Evolutionary conservation across 495 filamentous ascomycete genomes (phyloP).

Genomic region (Aspergillus saccharolyticus): DNA sequence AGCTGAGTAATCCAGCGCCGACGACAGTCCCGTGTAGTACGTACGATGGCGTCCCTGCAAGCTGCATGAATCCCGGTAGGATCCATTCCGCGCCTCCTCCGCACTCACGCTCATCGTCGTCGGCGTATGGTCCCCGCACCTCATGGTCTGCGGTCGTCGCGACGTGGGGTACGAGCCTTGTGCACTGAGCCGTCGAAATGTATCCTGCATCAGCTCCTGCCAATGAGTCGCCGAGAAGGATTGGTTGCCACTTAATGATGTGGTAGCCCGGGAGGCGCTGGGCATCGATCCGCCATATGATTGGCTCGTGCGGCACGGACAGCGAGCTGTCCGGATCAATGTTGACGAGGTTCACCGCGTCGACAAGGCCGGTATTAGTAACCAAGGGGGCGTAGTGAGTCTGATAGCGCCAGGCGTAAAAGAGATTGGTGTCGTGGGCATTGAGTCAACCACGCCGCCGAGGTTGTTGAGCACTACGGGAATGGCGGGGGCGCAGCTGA

Average conservation of each 20-base stretch:
- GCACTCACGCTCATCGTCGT: slow-evolving; percentile 23
- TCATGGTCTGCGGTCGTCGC: background rate
- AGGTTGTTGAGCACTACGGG: slow-evolving; percentile 35
- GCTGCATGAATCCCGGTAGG: slow-evolving; percentile 31
- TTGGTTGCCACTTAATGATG: slow-evolving; percentile 6
- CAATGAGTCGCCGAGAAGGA: background rate
- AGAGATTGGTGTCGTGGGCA: slow-evolving; percentile 29
- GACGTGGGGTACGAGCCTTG: background rate
- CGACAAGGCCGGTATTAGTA: slow-evolving; percentile 36
- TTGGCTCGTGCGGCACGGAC: slow-evolving; percentile 4
- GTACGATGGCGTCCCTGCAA: slow-evolving; percentile 34
- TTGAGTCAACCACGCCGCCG: slow-evolving; percentile 26
- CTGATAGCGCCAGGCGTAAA: slow-evolving; percentile 23
- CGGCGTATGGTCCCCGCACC: slow-evolving; percentile 23
- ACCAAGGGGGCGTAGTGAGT: slow-evolving; percentile 44
- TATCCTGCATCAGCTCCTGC: background rate
- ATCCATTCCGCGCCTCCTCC: slow-evolving; percentile 27
- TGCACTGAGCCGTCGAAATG: background rate
- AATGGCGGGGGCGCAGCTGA: slow-evolving; percentile 43
- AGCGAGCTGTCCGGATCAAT: slow-evolving; percentile 1
- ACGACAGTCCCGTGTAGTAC: slow-evolving; percentile 32
- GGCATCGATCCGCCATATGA: slow-evolving; percentile 3
- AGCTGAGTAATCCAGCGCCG: slow-evolving; percentile 22
- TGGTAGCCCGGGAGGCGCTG: slow-evolving; percentile 4
- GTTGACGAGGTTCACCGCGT: slow-evolving; percentile 11